Conservation (phyloP, 169 alveolate species). For the Cyclospora cayetanensis region DNA sequence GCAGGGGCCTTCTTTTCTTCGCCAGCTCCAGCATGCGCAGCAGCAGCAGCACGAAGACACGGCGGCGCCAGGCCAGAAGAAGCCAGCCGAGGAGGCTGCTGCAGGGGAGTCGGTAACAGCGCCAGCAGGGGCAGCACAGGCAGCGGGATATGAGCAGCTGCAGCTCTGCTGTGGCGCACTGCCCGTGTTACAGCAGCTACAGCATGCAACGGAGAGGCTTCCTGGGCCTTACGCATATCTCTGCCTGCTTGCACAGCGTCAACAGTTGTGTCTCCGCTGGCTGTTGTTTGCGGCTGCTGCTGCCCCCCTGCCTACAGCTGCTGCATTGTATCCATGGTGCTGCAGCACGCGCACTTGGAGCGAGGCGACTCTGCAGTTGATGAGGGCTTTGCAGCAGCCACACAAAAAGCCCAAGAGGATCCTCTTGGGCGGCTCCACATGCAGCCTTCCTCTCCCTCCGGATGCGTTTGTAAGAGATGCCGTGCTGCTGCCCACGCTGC, state of each 20-base stretch:
- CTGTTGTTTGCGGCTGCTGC: constrained; percentile 45
- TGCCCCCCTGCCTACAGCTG: constrained; percentile 44
- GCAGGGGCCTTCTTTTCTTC: background rate
- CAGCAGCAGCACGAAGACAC: too few species aligned
- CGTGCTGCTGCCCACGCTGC: constrained; percentile 37
- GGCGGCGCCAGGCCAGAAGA: background rate
- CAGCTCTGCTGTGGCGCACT: constrained; percentile 37
- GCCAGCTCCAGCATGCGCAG: background rate
- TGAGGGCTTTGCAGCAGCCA: constrained; percentile 24
- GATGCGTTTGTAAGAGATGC: constrained; percentile 2
- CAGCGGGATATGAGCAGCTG: background rate
- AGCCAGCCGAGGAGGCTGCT: constrained; percentile 25
- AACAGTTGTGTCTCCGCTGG: constrained; percentile 22
- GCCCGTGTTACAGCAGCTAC: constrained; percentile 56
- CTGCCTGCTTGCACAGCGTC: constrained; percentile 11
- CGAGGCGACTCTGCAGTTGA: constrained; percentile 27
- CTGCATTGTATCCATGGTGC: constrained; percentile 34
- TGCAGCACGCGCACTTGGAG: constrained; percentile 32
- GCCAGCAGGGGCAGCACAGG: constrained; percentile 4
- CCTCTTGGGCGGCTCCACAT: background rate
- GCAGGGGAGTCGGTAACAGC: background rate
- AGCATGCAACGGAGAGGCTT: constrained; percentile 8
- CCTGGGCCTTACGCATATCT: background rate
- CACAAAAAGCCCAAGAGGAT: background rate
- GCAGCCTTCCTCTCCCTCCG: background rate